A percentile compares a stretch with the other conserved stretches of the same genome.
phyloP scores from a whole-genome alignment of 139 green algal genomes.

The Deuterostichococcus epilithicus region DNA sequence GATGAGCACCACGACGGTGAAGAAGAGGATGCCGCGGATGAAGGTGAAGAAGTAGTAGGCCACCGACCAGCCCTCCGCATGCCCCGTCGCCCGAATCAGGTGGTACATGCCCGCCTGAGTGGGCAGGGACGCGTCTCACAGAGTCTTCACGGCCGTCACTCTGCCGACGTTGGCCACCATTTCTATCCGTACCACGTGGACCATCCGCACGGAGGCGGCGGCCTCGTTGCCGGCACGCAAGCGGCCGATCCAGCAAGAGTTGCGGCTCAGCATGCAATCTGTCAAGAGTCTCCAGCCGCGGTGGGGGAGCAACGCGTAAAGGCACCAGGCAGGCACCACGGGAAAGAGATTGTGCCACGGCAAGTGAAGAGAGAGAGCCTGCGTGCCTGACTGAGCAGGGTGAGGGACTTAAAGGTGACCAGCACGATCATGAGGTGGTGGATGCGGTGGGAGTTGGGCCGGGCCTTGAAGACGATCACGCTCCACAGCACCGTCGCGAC shows the following conservation, averaged over 20 bases:
- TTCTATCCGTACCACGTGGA: no score
- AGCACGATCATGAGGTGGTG: constrained; percentile 91
- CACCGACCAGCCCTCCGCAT: constrained; percentile 89
- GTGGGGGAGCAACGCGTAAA: no score
- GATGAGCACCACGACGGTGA: constrained; percentile 88
- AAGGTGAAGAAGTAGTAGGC: constrained; percentile 97
- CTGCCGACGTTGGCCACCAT: no score
- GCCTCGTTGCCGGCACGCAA: no score
- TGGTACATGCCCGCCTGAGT: constrained; percentile 68
- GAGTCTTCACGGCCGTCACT: no score
- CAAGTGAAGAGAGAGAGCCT: not conserved
- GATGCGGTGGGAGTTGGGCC: constrained; percentile 66
- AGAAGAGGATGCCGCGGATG: constrained; percentile 87
- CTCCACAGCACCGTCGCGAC: constrained; percentile 58
- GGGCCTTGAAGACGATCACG: constrained; percentile 38
- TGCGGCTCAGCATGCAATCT: no score
- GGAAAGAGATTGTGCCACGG: no score
- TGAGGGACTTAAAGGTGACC: constrained; percentile 84
- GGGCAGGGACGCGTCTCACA: not conserved
- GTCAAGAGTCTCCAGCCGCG: no score
- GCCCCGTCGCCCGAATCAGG: constrained; percentile 69
- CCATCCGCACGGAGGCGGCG: no score
- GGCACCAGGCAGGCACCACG: no score
- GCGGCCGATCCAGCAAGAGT: no score
- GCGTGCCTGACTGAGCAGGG: constrained; percentile 64